These are phyloP conservation scores for Rhodamnia argentea DNA, from an alignment of 345 rosid species.

Conservation along the genomic window DNA sequence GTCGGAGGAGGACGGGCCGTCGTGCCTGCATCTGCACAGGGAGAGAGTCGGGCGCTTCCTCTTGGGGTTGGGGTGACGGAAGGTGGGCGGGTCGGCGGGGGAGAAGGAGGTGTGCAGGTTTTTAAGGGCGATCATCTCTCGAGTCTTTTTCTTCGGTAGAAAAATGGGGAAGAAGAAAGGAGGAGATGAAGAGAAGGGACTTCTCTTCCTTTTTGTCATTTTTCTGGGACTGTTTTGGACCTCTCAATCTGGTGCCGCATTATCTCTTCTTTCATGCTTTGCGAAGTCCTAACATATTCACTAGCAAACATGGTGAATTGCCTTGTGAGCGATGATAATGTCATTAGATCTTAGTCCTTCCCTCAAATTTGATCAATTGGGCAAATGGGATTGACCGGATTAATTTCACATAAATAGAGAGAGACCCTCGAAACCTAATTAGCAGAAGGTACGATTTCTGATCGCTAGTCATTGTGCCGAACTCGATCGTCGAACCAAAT, in stretches of 20 bases:
- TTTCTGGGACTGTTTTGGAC: not conserved
- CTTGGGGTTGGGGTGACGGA: slow-evolving; percentile 12
- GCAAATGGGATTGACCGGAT: not conserved
- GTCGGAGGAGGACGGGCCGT: slow-evolving; percentile 12
- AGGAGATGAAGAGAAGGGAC: not conserved
- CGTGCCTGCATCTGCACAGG: slow-evolving; percentile 32
- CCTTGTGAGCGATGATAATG: not conserved
- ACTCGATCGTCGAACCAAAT: not conserved
- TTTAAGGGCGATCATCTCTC: slow-evolving; percentile 34
- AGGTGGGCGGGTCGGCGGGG: slow-evolving; percentile 8
- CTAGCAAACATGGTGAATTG: not conserved
- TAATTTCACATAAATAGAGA: not conserved
- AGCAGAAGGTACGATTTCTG: not conserved
- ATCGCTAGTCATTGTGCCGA: rapidly evolving
- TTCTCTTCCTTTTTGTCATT: not conserved
- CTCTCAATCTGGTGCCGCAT: not conserved
- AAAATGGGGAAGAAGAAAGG: not conserved
- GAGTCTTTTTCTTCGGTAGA: not conserved
- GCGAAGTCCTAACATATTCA: not conserved
- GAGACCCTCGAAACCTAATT: not conserved
- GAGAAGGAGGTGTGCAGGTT: slow-evolving; percentile 19
- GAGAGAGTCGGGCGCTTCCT: slow-evolving; percentile 10
- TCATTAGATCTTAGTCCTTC: not conserved
- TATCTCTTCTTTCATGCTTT: not conserved
- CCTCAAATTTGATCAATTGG: not conserved